Conservation (phyloP, 108 stramenopile genomes). For the Skeletonema marinoi region DNA sequence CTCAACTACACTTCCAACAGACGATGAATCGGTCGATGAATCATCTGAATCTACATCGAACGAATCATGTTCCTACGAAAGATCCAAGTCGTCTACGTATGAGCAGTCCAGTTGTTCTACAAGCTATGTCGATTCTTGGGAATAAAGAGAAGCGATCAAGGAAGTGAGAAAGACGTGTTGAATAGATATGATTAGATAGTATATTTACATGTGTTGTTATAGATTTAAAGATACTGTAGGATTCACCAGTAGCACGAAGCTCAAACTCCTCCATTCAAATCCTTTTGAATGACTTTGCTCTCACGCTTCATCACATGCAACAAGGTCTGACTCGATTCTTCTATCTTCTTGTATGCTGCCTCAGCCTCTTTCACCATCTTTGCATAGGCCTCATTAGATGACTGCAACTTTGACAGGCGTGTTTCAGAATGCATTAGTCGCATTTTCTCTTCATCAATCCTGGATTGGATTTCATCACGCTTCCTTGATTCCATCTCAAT, state of each 20-base stretch:
- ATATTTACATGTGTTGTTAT: neutral
- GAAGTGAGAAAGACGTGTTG: neutral
- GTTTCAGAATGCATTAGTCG: neutral
- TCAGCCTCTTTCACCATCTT: constrained; percentile 27
- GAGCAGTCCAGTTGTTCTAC: constrained; percentile 16
- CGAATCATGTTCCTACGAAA: constrained; percentile 9
- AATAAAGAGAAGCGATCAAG: neutral
- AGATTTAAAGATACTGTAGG: too few relatives aligned
- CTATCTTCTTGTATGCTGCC: constrained; percentile 74
- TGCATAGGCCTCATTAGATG: constrained; percentile 16
- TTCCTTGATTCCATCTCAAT: neutral
- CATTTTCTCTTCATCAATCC: neutral
- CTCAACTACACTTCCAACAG: constrained; percentile 18
- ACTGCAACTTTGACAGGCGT: neutral
- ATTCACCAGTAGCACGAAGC: neutral
- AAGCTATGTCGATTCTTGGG: constrained; percentile 33
- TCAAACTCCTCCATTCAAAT: neutral
- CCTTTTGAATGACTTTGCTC: constrained; percentile 21
- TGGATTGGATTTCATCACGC: constrained; percentile 11
- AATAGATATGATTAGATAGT: neutral
- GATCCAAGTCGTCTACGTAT: neutral
- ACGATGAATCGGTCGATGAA: constrained; percentile 15
- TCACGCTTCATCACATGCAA: constrained; percentile 85
- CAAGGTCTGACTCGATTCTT: constrained; percentile 81
- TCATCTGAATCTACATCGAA: neutral